Base-by-base conservation (phyloP, 169 alveolate genomes). In the Plasmodium vivax region DNA sequence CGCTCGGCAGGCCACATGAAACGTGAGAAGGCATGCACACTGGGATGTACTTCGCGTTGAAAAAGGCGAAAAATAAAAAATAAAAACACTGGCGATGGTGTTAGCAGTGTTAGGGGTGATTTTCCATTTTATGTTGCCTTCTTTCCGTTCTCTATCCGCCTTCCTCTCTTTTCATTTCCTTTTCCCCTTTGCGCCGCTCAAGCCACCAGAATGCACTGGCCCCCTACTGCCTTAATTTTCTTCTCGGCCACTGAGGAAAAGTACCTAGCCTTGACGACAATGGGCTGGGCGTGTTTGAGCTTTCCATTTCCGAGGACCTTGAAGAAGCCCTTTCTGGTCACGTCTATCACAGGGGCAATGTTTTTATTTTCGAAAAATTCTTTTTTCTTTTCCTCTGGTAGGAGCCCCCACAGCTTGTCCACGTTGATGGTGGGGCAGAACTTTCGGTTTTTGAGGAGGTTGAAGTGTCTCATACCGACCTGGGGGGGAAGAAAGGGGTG, bases 391-490 rank as follows among this genome's bases (percentile, higher is more conserved):
- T 98, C 98, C 93, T 97, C 98, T 12, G 99, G 98, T 58, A 99
- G 99, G 85, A 99, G 96, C 68, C 98, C 95, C 99, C 99, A 99
- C 75, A 99, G 96, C 94, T 97, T 97, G 93, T 98, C 99, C 45
- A 99, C 98, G 95, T 99, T 99, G 30, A 99, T 98, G 41, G 97
- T 96, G 62, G 99, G 99, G 93, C 98, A 95, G 96, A 75, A 95
- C 79, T 92, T 96, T 83, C 97, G 97, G 96, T 98, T 98, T 96
- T 96, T 97, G 94, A 98, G 96, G 85, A 97, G 96, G 97, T 99
- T 99, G 98, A 98, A 99, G 95, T 98, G 98, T 95, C 99, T 97
- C 99, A 99, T 98, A 83, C 99, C 99, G 19, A 97, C 99, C 99
- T 98, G 93, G 19, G 75, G 6, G 54, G 16, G 54, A 9, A 56